These are phyloP conservation scores for Francoa sonchifolia DNA, from an alignment of 441 rosid species.

Conservation along the genomic window DNA sequence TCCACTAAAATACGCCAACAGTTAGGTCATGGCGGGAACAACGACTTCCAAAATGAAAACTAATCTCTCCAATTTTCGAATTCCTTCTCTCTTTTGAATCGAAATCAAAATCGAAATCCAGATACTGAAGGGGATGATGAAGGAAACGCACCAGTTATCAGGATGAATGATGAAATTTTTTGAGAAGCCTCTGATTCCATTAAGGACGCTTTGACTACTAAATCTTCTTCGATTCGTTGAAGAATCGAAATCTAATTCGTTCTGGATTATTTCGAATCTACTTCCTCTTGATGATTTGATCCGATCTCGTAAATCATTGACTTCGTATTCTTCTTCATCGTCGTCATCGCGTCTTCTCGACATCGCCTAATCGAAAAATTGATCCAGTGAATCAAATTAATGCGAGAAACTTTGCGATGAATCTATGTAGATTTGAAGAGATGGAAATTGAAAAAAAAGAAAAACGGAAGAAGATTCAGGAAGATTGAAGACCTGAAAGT, in stretches of 20 bases:
- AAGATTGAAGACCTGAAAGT: too few relatives aligned
- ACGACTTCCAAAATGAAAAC: too few relatives aligned
- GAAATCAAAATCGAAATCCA: not conserved
- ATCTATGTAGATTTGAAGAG: too few relatives aligned
- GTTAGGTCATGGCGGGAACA: too few relatives aligned
- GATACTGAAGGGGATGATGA: not conserved
- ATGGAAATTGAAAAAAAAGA: too few relatives aligned
- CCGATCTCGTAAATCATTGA: slow-evolving; percentile 33
- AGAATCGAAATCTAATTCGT: slow-evolving; percentile 31
- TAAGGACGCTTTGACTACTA: slow-evolving; percentile 24
- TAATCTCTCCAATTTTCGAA: too few relatives aligned
- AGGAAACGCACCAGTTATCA: slow-evolving; percentile 38
- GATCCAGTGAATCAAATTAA: too few relatives aligned
- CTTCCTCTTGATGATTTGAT: slow-evolving; percentile 36
- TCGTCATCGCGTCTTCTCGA: not conserved
- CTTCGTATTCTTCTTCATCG: slow-evolving; percentile 19
- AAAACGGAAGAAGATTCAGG: too few relatives aligned
- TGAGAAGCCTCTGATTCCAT: slow-evolving; percentile 34
- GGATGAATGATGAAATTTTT: slow-evolving; percentile 46
- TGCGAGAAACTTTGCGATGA: too few relatives aligned
- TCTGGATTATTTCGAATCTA: slow-evolving; percentile 32
- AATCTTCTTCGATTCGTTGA: slow-evolving; percentile 17
- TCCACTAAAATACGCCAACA: too few relatives aligned
- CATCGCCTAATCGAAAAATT: too few relatives aligned
- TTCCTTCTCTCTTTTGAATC: too few relatives aligned